Base-by-base conservation (phyloP, 2,329 filamentous ascomycete species). In the Sporothrix dimorphospora region DNA sequence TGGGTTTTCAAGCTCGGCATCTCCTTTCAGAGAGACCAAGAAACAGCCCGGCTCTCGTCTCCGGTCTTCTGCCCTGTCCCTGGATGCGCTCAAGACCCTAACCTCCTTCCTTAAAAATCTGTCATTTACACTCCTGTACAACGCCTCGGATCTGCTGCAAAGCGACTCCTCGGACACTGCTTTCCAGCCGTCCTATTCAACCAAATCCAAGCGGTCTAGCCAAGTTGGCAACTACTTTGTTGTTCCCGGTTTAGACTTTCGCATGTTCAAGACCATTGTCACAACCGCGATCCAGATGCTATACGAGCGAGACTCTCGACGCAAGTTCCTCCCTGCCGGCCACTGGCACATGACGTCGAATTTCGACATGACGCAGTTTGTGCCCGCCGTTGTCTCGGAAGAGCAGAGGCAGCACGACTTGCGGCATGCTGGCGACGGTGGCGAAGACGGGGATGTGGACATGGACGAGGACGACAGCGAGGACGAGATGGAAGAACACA, bases 281-380 rank as follows among this genome's bases (percentile, higher is more conserved):
- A 97, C 94, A 2, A 90, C 90, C 3, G 87, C 97, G 0, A 85
- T 98, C 78, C 91, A 92, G 72, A 95, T 97, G 87, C 84, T 98
- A 9, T 98, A 98, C 79, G 94, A 98, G 81, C 87, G 95, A 79
- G 95, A 98, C 80, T 99, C 96, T 8, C 87, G 96, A 73, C 89
- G 94, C 27, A 90, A 88, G 40, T 98, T 98, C 78, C 82, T 98
- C 27, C 92, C 94, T 1, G 82, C 86, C n/a, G 88, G 90, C 66
- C 94, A 97, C 79, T 99, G 96, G 96, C 85, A 98, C 47, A 98
- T 98, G 94, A 96, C 92, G 1, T 85, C 85, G 0, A 91, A 90
- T 73, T 93, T 98, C 72, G 92, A 98, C 77, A 96, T 97, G 91
- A 90, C 92, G 74, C 89, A 91, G 0, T 98, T 98, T 78, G 92